Evolutionary conservation across 2,329 filamentous ascomycete species (phyloP), one percentile per base, ranked within the genome.

Genomic region (Keithomyces neogunnii): DNA sequence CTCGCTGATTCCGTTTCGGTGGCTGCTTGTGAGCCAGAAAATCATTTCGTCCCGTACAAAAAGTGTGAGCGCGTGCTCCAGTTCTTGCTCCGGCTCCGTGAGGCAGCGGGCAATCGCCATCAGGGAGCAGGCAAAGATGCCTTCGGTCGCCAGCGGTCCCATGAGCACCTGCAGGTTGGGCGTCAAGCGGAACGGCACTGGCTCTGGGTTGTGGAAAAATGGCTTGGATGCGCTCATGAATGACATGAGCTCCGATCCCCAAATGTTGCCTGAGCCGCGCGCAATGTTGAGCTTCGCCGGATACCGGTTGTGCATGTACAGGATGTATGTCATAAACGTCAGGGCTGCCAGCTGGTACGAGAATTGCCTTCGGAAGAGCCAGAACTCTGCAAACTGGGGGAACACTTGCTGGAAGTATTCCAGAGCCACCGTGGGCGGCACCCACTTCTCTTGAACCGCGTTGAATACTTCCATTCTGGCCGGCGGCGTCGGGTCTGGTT

Each of bases 11-110:
- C 60, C 64, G 40, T 63, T 66, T 10, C 89, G 82, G 64, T 95
- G 88, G 56, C 74, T 81, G 57, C 84, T 86, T 3, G 88, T 95
- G 60, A 91, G 91, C 93, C 93, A 99, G 72, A 91, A 95, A 58
- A 92, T 91, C 80, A 99, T 95, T 71, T 99, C 93, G 63, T 99
- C 93, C 5, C 93, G 84, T 56, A 99, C 93, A 67, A 97, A 97
- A 53, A 99, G 81, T 51, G 86, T 89, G 47, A 99, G 80, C 54
- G 95, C 89, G 68, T 96, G 91, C 66, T 96, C 93, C n/a, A 99
- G 80, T 68, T 97, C 91, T 62, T 82, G 80, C 64, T 88, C 82
- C 30, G 91, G 89, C 63, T 97, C 91, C 10, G 91, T 95, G 55
- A 99, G 78, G 69, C 89, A 96, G 45, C 93, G 84, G 5, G 92